A percentile compares a stretch with the other conserved stretches of the same genome.
Conservation (phyloP, 352 stramenopile species). For the Globisporangium camurandrum region DNA sequence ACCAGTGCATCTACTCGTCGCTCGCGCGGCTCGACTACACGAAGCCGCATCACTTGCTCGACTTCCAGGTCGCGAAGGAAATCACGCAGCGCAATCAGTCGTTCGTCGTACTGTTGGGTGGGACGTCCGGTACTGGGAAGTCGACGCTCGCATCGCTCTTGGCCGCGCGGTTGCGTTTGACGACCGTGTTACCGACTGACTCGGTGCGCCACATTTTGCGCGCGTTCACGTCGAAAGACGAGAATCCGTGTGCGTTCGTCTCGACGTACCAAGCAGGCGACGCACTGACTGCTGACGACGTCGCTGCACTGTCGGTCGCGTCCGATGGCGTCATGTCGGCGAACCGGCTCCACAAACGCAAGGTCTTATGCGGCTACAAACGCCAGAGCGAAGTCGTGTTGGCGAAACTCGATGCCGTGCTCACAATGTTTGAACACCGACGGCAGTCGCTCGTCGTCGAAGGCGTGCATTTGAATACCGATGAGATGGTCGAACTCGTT, state of each 20-base stretch:
- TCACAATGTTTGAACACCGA: constrained; percentile 81
- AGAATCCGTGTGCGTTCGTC: constrained; percentile 77
- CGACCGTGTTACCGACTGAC: constrained; percentile 78
- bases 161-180: constrained; percentile 66
- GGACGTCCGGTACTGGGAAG: constrained; percentile 81
- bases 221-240: constrained; percentile 73
- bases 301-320: constrained; percentile 33
- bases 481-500: constrained; percentile 73
- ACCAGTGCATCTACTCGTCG: constrained; percentile 78
- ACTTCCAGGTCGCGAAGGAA: constrained; percentile 81
- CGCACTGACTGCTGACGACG: constrained; percentile 37
- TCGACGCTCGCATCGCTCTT: constrained; percentile 79
- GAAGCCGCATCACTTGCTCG: constrained; percentile 78
- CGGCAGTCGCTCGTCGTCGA: constrained; percentile 83
- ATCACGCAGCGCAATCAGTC: constrained; percentile 82
- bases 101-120: constrained; percentile 82
- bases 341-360: constrained; percentile 75
- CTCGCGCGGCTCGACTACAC: constrained; percentile 75
- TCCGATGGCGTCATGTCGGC: constrained; percentile 45
- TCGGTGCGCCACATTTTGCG: constrained; percentile 79
- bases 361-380: constrained; percentile 74
- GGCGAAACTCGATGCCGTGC: constrained; percentile 74
- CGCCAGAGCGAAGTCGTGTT: constrained; percentile 77
- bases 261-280: constrained; percentile 87
- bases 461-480: constrained; percentile 80